Percentiles rank a stretch among this genome's conserved stretches.
Evolutionary conservation across 225 moss, liverwort and hornwort genomes (phyloP).

Genomic region (Ulota crispa): DNA sequence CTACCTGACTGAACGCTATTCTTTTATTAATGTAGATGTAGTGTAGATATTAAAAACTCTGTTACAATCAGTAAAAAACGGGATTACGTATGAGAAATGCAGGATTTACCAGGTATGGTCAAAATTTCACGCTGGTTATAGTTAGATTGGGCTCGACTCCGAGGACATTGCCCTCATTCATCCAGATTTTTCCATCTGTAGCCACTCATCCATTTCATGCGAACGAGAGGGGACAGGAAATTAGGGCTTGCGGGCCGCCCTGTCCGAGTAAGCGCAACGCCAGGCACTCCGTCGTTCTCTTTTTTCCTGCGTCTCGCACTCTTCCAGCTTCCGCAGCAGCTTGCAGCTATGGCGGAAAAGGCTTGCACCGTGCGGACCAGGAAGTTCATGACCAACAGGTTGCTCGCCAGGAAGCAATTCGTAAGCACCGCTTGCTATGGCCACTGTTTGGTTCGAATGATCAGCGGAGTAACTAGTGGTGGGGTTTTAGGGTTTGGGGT

Average conservation of each 20-base stretch:
- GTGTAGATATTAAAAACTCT: no score
- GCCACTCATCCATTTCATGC: not conserved
- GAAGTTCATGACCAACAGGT: conserved; percentile 91
- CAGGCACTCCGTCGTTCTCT: fast-evolving
- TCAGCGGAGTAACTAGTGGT: not conserved
- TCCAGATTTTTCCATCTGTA: not conserved
- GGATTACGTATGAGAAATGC: no score
- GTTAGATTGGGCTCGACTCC: no score
- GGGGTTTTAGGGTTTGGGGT: not conserved
- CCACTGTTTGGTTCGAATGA: not conserved
- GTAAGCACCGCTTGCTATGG: conserved; percentile 31
- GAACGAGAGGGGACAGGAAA: not conserved
- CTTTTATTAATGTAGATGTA: no score
- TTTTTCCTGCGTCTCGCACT: not conserved
- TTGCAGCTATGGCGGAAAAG: conserved; percentile 74
- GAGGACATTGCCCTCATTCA: not conserved
- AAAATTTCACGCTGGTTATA: no score
- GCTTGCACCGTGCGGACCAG: conserved; percentile 93
- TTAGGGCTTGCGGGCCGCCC: conserved; percentile 26
- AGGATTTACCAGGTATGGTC: no score
- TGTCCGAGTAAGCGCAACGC: not conserved
- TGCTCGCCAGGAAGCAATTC: conserved; percentile 81
- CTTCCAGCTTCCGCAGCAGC: not conserved
- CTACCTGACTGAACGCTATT: no score
- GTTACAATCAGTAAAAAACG: no score